phyloP scores from a whole-genome alignment of 2,329 filamentous ascomycete species.

The Mycosphaerella sp. region DNA sequence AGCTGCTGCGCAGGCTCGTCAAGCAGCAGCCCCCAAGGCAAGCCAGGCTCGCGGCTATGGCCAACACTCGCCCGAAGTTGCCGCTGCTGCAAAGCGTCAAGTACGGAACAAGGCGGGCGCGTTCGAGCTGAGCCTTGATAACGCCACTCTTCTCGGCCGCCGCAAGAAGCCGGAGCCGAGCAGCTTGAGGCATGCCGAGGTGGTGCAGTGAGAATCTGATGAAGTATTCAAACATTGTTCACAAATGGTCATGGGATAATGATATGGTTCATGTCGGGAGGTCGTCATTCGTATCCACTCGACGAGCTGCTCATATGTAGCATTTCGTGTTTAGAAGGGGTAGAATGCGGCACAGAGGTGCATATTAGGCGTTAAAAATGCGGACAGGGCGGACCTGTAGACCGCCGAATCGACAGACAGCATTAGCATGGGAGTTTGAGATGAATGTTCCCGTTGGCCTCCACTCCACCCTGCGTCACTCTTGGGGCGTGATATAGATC shows the following conservation, averaged over 20 bases:
- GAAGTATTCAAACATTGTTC: not conserved
- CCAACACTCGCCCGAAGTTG: constrained; percentile 78
- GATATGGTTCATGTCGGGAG: not conserved
- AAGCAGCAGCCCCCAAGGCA: constrained; percentile 45
- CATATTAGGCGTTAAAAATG: not conserved
- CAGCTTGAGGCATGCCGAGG: constrained; percentile 39
- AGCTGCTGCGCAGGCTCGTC: constrained; percentile 56
- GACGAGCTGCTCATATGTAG: not conserved
- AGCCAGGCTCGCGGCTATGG: constrained; percentile 66
- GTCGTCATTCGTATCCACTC: not conserved
- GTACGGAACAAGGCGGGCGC: constrained; percentile 66
- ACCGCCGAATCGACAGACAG: not conserved
- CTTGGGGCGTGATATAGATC: too few relatives aligned
- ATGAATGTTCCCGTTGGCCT: not conserved
- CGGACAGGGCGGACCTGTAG: not conserved
- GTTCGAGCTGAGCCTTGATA: constrained; percentile 88
- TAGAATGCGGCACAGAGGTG: not conserved
- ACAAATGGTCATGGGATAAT: not conserved
- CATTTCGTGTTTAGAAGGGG: not conserved
- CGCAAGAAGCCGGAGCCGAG: constrained; percentile 47
- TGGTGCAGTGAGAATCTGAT: constrained; percentile 17
- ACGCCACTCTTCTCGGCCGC: constrained; percentile 79
- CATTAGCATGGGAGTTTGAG: not conserved
- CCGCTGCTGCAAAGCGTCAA: constrained; percentile 74
- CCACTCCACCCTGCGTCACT: too few relatives aligned